These are phyloP conservation scores for Talaromyces proteolyticus DNA, from an alignment of 495 filamentous ascomycete species.

Conservation along the genomic window DNA sequence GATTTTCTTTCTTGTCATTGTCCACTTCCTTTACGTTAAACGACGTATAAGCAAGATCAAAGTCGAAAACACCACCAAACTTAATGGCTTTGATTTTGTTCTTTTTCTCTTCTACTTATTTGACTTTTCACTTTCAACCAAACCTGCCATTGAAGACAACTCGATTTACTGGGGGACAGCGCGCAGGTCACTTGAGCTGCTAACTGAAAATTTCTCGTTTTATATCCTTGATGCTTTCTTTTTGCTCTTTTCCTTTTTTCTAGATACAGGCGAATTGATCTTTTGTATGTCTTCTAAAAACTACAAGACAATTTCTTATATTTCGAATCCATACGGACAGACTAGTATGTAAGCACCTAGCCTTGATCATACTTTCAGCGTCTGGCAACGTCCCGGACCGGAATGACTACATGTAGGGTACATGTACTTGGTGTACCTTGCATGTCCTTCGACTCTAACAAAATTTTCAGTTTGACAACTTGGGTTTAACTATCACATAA, in stretches of 20 bases:
- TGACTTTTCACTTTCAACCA: not conserved
- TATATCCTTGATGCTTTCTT: conserved; percentile 4
- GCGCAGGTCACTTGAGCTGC: not conserved
- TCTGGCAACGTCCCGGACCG: no score
- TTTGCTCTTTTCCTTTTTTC: not conserved
- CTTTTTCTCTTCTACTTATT: not conserved
- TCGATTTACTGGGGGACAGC: not conserved
- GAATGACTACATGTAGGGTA: no score
- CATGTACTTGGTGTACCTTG: no score
- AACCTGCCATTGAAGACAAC: not conserved
- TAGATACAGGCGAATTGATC: not conserved
- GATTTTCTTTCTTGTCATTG: not conserved
- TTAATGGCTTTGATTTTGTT: not conserved
- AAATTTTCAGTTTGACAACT: no score
- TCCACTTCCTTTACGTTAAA: not conserved
- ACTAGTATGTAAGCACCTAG: no score
- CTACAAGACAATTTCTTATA: no score
- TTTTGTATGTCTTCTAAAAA: not conserved
- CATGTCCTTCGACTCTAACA: no score
- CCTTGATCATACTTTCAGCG: no score
- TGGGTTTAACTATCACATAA: no score
- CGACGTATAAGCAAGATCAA: not conserved
- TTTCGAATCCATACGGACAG: no score
- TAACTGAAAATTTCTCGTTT: not conserved
- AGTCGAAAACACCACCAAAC: no score